Base-by-base conservation (phyloP, 352 stramenopile species). In the Pythium inflatum region DNA sequence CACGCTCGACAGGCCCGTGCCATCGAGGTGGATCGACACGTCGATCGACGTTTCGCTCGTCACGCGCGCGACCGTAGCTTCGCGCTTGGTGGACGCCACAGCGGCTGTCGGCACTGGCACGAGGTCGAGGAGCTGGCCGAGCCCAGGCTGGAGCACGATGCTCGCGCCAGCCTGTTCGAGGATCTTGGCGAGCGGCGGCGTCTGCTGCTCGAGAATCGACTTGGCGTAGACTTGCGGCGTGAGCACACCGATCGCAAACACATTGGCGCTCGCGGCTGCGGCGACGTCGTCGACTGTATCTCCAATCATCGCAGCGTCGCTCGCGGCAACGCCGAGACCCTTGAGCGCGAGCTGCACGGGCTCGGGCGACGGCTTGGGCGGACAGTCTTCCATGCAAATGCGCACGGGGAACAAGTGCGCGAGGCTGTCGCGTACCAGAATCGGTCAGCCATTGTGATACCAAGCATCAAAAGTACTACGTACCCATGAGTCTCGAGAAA, bases 231-330 rank as follows among this genome's bases (percentile, higher is more conserved):
- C 85, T 66, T 97, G 89, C 2, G 92, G 91, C 9, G 93, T 97
- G 8, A 96, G 77, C 55, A 98, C 91, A 16, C 90, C 93, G 41
- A 92, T 90, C 5, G 84, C 87, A n/a, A 71, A 24, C 3, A 83
- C 80, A 4, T 85, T 87, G 5, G 94, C 92, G 12, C 79, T 76
- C 4, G 91, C 76, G 11, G 87, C 96, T 2, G 97, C 93, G 24
- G 87, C 69, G 66, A 99, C 92, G 74, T 99, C 97, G 73, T 99
- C 97, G 6, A 98, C 95, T 6, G 97, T 99, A 79, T 99, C 97
- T 12, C 97, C 97, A 6, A 99, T 81, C 85, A 99, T 98, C 46
- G 90, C 81, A 1, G 91, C 93, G 54, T 92, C 70, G 25, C 77
- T 68, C 0, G 94, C 79, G 25, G 70, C 70, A 18, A 82, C 61